These are phyloP conservation scores for Aureobasidium sp. DNA, from an alignment of 2,329 filamentous ascomycete species.

Conservation along the genomic window DNA sequence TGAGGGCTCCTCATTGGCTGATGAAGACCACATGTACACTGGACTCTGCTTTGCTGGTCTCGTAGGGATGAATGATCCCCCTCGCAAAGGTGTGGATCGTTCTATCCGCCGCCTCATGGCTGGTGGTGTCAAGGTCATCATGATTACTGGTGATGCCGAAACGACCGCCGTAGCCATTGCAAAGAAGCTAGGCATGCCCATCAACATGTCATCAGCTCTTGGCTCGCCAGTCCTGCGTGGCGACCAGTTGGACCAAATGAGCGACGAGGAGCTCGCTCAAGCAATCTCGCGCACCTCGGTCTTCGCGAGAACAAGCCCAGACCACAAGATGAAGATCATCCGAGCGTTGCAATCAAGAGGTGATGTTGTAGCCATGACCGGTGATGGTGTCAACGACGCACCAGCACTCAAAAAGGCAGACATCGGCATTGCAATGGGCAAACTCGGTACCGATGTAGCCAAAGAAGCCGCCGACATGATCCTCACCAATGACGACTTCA, in stretches of 20 bases:
- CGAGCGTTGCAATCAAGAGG: constrained; percentile 82
- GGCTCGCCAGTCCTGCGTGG: constrained; percentile 72
- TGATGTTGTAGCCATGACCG: constrained; percentile 98
- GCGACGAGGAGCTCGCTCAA: constrained; percentile 71
- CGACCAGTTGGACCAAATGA: constrained; percentile 91
- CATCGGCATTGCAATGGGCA: constrained; percentile 96
- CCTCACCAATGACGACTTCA: constrained; percentile 81
- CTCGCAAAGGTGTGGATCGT: constrained; percentile 78
- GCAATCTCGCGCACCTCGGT: constrained; percentile 86
- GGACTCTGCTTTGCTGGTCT: constrained; percentile 84
- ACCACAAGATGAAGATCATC: constrained; percentile 98
- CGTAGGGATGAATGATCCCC: constrained; percentile 96
- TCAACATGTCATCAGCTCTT: constrained; percentile 53
- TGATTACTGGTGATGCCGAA: constrained; percentile 97
- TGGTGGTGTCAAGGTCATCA: constrained; percentile 92
- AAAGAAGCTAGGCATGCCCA: constrained; percentile 87
- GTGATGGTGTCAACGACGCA: constrained; percentile 95
- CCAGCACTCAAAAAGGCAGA: constrained; percentile 95
- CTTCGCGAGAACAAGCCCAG: constrained; percentile 91
- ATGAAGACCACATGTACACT: constrained; percentile 67
- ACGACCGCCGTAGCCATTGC: constrained; percentile 92
- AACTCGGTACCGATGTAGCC: constrained; percentile 89
- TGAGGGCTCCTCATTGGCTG: constrained; percentile 36
- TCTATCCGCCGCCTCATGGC: constrained; percentile 87
- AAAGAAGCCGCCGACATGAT: constrained; percentile 97